Evolutionary conservation across 164 flowering plant species (phyloP), one percentile per base, ranked within the genome.

Genomic region (Magnolia kwangsiensis): DNA sequence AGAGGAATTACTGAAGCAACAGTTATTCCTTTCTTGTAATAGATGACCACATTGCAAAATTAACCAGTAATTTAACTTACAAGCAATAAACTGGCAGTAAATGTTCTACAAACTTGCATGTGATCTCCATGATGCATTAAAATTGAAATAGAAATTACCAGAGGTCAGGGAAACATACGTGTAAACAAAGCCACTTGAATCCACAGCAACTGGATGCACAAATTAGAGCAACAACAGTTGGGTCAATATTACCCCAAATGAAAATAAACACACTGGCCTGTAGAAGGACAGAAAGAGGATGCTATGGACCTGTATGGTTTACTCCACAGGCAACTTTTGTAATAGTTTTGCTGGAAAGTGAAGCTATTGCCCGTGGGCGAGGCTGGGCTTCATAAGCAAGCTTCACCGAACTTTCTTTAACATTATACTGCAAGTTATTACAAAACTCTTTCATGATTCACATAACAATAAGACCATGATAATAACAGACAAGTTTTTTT

Each of bases 281-380:
- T 19, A 9, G n/a, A 14, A 63, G 37, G 63, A 37, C 14, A 8
- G 50, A 63, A 63, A 45, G 6, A 20, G 63, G 50, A 72, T n/a
- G 27, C 24, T 51, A 59, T 8, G 31, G 50, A 96, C 99, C 98
- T 87, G 99, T 91, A 85, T 96, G 99, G 83, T 96, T 96, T 75
- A 93, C 78, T 85, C 99, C 99, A 86, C 98, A 96, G 63, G 97
- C 98, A 84, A 89, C 98, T 88, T 94, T 96, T 19, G 90, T 93
- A 75, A 96, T 84, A 73, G 92, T 91, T 80, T 89, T 92, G 67
- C 89, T 88, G 64, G 96, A 64, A 76, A 96, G 86, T 72, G 95
- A 72, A 76, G 92, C 91, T 77, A 96, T 90, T 65, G 99, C 94
- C 80, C 74, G 91, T 27, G 98, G 99, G 66, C 93, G 95, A 65